These are phyloP conservation scores for Phylloporus sp. DNA, from an alignment of 768 basidiomycete genomes.

Conservation along the genomic window DNA sequence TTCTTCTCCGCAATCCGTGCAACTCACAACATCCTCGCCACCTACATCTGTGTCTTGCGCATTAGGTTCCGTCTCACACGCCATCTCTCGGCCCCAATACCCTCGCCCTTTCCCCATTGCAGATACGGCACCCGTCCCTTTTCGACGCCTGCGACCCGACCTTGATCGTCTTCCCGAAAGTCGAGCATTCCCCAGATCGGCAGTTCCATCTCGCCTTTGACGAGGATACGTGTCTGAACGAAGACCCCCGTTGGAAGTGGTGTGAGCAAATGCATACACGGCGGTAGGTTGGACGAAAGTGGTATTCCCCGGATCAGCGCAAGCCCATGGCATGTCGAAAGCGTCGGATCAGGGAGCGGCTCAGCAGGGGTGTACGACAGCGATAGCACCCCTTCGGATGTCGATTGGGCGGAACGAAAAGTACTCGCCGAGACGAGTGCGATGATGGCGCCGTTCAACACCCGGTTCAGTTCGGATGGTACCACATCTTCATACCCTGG, in stretches of 20 bases:
- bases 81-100: slow-evolving; percentile 67
- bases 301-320: slow-evolving; percentile 62
- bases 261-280: slow-evolving; percentile 70
- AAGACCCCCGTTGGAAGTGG: slow-evolving; percentile 59
- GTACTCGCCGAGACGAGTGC: slow-evolving; percentile 61
- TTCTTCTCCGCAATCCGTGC: too few relatives aligned
- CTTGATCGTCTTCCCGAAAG: slow-evolving; percentile 41
- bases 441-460: slow-evolving; percentile 79
- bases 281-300: slow-evolving; percentile 26
- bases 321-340: slow-evolving; percentile 69
- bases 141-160: slow-evolving; percentile 46
- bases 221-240: slow-evolving; percentile 34
- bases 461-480: slow-evolving; percentile 59
- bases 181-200: slow-evolving; percentile 89
- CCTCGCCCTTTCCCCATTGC: slow-evolving; percentile 69
- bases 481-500: slow-evolving; percentile 79
- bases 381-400: not conserved
- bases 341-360: slow-evolving; percentile 50
- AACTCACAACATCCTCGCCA: too few relatives aligned
- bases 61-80: slow-evolving; percentile 83
- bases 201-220: slow-evolving; percentile 87
- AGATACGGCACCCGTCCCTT: slow-evolving; percentile 69
- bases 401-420: not conserved
- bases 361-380: slow-evolving; percentile 60
- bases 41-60: slow-evolving; percentile 70